A percentile compares a stretch with the other conserved stretches of the same genome.
Evolutionary conservation across 345 rosid species (phyloP).

Genomic region (Cardamine chenopodiifolia): DNA sequence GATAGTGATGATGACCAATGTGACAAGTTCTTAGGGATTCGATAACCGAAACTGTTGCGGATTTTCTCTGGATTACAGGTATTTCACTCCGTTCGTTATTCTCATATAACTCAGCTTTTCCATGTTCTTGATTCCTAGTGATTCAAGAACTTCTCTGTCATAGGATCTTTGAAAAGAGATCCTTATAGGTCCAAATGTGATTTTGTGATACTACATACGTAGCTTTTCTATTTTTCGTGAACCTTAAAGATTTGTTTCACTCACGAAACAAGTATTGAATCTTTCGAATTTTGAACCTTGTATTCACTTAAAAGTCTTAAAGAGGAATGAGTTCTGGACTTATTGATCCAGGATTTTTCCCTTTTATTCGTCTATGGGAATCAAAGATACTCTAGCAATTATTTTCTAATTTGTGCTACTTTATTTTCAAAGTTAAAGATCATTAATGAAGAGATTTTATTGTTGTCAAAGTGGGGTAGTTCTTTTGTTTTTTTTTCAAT

Average conservation of each 20-base stretch:
- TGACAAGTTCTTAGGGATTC: conserved; percentile 18
- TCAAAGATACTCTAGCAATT: not conserved
- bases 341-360: not conserved
- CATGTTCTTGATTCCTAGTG: conserved; percentile 28
- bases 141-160: conserved; percentile 27
- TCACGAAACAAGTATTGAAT: conserved; percentile 1
- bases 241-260: conserved; percentile 6
- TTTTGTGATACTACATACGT: not conserved
- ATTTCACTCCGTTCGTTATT: not conserved
- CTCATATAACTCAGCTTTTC: not conserved
- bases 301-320: not conserved
- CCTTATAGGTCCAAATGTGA: conserved; percentile 27
- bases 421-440: too few species aligned
- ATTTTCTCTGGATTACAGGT: conserved; percentile 20
- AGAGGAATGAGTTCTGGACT: not conserved
- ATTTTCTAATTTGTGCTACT: too few species aligned
- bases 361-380: not conserved
- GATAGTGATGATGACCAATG: conserved; percentile 52
- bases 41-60: not conserved
- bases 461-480: not conserved
- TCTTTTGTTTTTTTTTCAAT: not conserved
- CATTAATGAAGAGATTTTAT: not conserved
- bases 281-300: conserved; percentile 1
- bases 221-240: not conserved
- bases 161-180: conserved; percentile 31